Conservation (phyloP, 169 alveolate genomes). For the Eimeria sp. region DNA sequence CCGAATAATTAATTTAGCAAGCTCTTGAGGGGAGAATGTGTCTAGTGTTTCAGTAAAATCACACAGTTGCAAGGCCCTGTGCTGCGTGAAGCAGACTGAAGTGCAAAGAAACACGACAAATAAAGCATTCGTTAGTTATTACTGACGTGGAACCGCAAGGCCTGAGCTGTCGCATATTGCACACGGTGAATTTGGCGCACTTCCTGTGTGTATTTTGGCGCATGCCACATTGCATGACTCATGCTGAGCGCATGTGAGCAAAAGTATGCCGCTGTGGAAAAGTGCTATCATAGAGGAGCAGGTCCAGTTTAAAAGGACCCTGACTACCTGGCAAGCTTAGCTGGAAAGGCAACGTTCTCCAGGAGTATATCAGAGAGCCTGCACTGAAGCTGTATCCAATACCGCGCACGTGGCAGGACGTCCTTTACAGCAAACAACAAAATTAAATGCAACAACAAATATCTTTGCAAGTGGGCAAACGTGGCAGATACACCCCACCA, state of each 20-base stretch:
- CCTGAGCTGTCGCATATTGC: background rate
- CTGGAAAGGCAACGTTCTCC: background rate
- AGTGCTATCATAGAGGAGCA: background rate
- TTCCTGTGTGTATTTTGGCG: background rate
- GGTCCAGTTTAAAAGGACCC: background rate
- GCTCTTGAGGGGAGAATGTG: background rate
- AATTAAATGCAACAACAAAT: background rate
- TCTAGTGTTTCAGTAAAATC: background rate
- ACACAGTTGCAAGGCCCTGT: background rate
- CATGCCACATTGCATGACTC: background rate
- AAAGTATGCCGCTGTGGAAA: background rate
- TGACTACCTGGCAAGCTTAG: background rate
- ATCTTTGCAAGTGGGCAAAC: background rate
- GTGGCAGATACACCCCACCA: background rate
- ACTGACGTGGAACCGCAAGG: background rate
- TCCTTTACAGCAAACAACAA: no score
- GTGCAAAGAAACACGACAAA: background rate
- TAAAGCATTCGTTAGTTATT: no score
- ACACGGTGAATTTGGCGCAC: background rate
- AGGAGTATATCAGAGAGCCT: background rate
- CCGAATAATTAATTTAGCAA: background rate
- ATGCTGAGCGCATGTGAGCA: no score
- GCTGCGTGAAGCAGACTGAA: background rate
- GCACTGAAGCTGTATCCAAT: background rate
- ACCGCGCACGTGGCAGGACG: background rate